Evolutionary conservation across 2,329 filamentous ascomycete species (phyloP), one percentile per base, ranked within the genome.

Genomic region (Lithohypha guttulata): DNA sequence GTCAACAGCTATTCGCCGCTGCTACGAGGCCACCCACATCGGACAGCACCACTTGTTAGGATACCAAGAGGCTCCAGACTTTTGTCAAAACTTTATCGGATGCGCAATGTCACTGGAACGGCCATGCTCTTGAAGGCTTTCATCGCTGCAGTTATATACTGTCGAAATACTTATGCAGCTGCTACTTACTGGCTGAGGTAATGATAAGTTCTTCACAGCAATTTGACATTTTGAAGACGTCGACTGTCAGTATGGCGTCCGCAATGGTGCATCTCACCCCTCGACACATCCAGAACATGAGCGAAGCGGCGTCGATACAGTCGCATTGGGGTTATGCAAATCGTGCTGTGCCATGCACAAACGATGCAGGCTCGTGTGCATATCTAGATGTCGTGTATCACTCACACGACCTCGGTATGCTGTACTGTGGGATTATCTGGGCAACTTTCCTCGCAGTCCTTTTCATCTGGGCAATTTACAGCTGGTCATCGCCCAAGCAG

Each of bases 391-490:
- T 59, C 3, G 69, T 75, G 9, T 77, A 76, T 48, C 58, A 59
- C 38, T 64, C 62, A 44, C 72, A 76, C 51, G 69, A 71, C 48
- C 42, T 66, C 2, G 66, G 65, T 2, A 72, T 76, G 64, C 56
- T 70, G 2, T 75, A 75, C 53, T 68, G 61, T 0, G 69, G 67
- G 45, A 74, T 76, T 43, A 50, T 76, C 29, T 77, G 73, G 73
- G 68, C 65, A 1, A 65, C 66, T 2, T 63, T 76, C 34, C 61
- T 64, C 4, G 65, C 60, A 0, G 58, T 72, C 11, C 54, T 73
- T 9, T 51, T 68, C 2, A 21, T 68, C 4, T 68, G 66, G 60
- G 53, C 56, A 13, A 41, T 64, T 28, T 39, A 26, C 22, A 27
- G 14, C 17, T 31, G 27, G 19, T 36, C 37, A 14, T 29, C 39